phyloP scores from a whole-genome alignment of 2,329 filamentous ascomycete species.

The Dactylonectria estremocensis region DNA sequence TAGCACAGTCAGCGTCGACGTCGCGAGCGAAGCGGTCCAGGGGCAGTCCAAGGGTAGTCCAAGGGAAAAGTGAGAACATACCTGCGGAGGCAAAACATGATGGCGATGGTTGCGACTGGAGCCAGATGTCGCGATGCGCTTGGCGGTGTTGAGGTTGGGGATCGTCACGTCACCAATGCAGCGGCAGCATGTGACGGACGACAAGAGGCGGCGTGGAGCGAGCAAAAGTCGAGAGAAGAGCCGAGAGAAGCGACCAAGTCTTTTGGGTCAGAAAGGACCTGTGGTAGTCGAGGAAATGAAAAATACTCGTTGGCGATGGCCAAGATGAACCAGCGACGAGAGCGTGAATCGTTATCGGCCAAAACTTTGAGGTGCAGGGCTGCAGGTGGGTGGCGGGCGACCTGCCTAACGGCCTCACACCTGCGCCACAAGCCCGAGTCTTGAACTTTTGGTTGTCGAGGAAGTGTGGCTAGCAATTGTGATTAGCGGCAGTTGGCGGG shows the following conservation, averaged over 20 bases:
- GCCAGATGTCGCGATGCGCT: conserved; percentile 30
- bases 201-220: background rate
- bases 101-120: conserved; percentile 33
- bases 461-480: background rate
- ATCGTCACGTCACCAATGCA: conserved; percentile 28
- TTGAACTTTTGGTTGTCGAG: no score
- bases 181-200: conserved; percentile 28
- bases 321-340: conserved; percentile 12
- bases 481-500: background rate
- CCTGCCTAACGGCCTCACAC: conserved; percentile 18
- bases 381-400: conserved; percentile 10
- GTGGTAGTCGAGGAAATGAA: conserved; percentile 18
- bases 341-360: conserved; percentile 7
- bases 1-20: conserved; percentile 53
- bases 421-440: conserved; percentile 21
- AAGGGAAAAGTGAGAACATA: conserved; percentile 49
- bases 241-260: background rate
- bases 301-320: conserved; percentile 38
- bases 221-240: background rate
- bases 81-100: conserved; percentile 77
- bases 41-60: no score
- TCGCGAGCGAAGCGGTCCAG: background rate
- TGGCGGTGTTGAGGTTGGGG: conserved; percentile 21
- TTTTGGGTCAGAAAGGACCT: background rate
- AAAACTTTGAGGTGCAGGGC: conserved; percentile 25